Evolutionary conservation across 768 basidiomycete genomes (phyloP).

Genomic region (Infundibulicybe gibba): DNA sequence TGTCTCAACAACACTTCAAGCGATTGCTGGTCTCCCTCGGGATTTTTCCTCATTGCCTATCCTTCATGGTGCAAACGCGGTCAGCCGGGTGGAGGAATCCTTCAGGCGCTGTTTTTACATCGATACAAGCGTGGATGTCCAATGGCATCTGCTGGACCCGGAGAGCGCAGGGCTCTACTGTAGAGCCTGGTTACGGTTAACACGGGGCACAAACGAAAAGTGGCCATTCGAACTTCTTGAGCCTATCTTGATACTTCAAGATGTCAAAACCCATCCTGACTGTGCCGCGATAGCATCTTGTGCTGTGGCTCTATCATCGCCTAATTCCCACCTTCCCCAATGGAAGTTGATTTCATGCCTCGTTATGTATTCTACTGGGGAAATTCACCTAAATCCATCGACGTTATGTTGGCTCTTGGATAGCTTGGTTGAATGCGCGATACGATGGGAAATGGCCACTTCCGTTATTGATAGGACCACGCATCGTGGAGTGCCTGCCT

Average conservation of each 20-base stretch:
- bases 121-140: slow-evolving; percentile 29
- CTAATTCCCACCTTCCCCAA: slow-evolving; percentile 29
- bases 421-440: slow-evolving; percentile 31
- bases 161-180: slow-evolving; percentile 32
- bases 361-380: slow-evolving; percentile 23
- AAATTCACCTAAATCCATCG: slow-evolving; percentile 23
- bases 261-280: slow-evolving; percentile 21
- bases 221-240: slow-evolving; percentile 32
- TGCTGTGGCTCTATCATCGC: slow-evolving; percentile 28
- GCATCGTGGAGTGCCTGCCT: slow-evolving; percentile 27
- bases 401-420: slow-evolving; percentile 35
- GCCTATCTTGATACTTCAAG: slow-evolving; percentile 29
- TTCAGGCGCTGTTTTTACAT: slow-evolving; percentile 35
- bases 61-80: slow-evolving; percentile 31
- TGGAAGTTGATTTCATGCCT: slow-evolving; percentile 31
- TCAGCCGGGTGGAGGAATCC: slow-evolving; percentile 26
- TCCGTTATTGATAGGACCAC: slow-evolving; percentile 31
- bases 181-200: slow-evolving; percentile 36
- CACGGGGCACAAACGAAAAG: slow-evolving; percentile 26
- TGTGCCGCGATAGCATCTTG: slow-evolving; percentile 32
- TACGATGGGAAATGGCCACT: slow-evolving; percentile 33
- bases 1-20: slow-evolving; percentile 25
- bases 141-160: slow-evolving; percentile 32
- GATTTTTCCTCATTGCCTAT: slow-evolving; percentile 32
- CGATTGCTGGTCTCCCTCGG: slow-evolving; percentile 33